Evolutionary conservation across 83 land plant species (phyloP), one percentile per base, ranked within the genome.

Genomic region (Diphasiastrum complanatum): DNA sequence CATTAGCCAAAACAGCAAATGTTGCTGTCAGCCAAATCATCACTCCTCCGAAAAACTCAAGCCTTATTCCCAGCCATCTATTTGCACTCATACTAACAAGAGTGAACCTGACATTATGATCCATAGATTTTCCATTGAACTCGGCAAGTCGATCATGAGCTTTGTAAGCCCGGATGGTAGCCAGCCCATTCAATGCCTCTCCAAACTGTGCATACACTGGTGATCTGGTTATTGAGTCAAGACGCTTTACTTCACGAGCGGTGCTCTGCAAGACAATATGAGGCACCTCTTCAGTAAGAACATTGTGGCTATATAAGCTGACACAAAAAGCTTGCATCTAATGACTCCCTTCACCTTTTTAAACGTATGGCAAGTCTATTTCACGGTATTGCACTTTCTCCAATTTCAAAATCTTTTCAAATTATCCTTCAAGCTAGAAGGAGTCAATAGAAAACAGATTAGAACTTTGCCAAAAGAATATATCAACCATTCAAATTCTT

Each of bases 161-260:
- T 59, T 85, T 73, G 61, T 89, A 92, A 55, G 98, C 98, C 40
- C 96, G 87, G 25, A 92, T 92, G 16, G 96, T 84, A 30, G 88
- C 77, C 18, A 89, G 47, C 54, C 98, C 98, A 76, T 92, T 85
- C 37, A 92, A 60, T 40, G 96, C 96, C 71, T 92, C 98, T 32
- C 89, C 83, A 81, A 89, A 92, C 76, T 92, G 98, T 35, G 98
- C 98, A 73, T 92, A 92, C 31, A 92, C 96, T 26, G 98, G 98
- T 34, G 98, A 92, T 37, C 91, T 81, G 6, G 91, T 75, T 18
- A 92, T 78, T 16, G 98, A 88, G 57, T 92, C 91, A 51, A 92
- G 54, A 4, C 98, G 85, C 53, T 92, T 92, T 29, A 89, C 84
- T 72, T 92, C 98, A 32, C 98, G 89, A 30, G 96, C 75, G 5